These are phyloP conservation scores for Actinidia chinensis DNA, from an alignment of 179 eudicot genomes.

Conservation along the genomic window DNA sequence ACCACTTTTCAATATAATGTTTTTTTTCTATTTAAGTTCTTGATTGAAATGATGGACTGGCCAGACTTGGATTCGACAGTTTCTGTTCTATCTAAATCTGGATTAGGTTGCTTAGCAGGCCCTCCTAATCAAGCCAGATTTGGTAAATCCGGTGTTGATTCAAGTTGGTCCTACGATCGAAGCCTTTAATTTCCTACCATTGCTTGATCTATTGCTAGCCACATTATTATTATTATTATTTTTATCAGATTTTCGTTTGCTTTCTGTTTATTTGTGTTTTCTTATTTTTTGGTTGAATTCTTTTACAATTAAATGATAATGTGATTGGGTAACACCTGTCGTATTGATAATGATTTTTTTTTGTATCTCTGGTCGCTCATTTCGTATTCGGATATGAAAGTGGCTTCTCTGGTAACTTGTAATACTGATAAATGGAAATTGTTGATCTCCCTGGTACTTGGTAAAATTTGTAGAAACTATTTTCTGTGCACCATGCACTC, in stretches of 20 bases:
- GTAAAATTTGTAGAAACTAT: neutral
- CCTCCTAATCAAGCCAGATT: too few species aligned
- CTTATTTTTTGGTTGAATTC: neutral
- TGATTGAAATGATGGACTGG: neutral
- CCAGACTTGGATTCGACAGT: neutral
- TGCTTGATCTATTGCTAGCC: neutral
- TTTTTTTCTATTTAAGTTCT: neutral
- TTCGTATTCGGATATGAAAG: neutral
- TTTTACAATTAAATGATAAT: neutral
- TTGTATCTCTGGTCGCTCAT: neutral
- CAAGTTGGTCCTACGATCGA: too few species aligned
- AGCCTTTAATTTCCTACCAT: neutral
- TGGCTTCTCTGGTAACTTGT: slow-evolving; percentile 2
- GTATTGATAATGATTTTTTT: neutral
- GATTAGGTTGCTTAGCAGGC: too few species aligned
- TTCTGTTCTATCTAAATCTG: neutral
- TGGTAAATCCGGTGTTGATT: too few species aligned
- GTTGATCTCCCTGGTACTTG: neutral
- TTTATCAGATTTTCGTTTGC: neutral
- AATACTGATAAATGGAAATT: neutral
- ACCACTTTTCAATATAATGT: too few species aligned
- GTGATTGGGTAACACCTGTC: neutral
- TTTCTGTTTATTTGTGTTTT: neutral
- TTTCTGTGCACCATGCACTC: too few species aligned
- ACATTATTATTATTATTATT: neutral